Base-by-base conservation (phyloP, 169 alveolate genomes). In the Plasmodium cynomolgi region DNA sequence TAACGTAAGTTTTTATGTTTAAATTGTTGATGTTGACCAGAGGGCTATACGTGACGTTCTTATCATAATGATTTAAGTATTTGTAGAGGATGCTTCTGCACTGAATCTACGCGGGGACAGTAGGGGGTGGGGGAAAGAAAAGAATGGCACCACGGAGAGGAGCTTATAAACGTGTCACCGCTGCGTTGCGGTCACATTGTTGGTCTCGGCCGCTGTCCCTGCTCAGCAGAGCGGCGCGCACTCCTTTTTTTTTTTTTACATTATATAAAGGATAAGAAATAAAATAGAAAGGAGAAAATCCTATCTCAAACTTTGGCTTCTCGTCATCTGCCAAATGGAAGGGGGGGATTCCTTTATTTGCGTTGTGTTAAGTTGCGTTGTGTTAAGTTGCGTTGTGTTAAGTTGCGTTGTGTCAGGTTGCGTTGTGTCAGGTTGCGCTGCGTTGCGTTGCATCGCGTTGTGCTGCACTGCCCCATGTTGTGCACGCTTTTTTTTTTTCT, bases 31-130 rank as follows among this genome's bases (percentile, higher is more conserved):
- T 41, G 81, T 85, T 50, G 39, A 85, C 56, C 23, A 77, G 29
- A n/a, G 34, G 81, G 47, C 41, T 75, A 54, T 85, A 85, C 15
- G 31, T 54, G 15, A 85, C 68, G 5, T 54, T 47, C 34, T 44
- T 62, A 47, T 85, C 79, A 34, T 77, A 50, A 54, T 41, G 20
- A 31, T 85, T 85, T 29, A 85, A 41, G 47, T 85, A 77, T 75
- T 85, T 85, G 50, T 85, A 75, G 20, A 85, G 79, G 54, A 85
- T 85, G 68, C 93, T 85, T 85, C 93, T 85, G 79, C 93, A 85
- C 13, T 85, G 93, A 74, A 85, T 85, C 93, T 85, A 33, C 29
- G 37, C 15, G 23, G 29, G n/a, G n/a, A n/a, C n/a, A n/a, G n/a
- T n/a, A n/a, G n/a, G n/a, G 17, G 54, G 17, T 0, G 54, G 2